phyloP scores from a whole-genome alignment of 2,329 filamentous ascomycete genomes.

The Ceratocystis cacaofunesta region DNA sequence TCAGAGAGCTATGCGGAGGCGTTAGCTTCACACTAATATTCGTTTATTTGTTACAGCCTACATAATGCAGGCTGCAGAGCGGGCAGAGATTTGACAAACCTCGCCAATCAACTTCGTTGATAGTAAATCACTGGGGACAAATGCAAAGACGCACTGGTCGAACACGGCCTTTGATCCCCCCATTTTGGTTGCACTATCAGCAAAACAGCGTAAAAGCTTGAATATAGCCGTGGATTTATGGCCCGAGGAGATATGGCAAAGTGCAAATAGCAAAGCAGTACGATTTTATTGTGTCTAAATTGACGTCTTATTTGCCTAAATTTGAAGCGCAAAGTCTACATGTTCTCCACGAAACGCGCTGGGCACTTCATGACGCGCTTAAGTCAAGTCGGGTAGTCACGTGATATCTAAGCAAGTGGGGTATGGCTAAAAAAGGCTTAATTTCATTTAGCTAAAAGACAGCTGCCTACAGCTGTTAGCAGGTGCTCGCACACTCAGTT shows the following conservation, averaged over 20 bases:
- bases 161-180: slow-evolving; percentile 25
- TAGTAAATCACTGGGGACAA: slow-evolving; percentile 30
- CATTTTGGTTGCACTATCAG: slow-evolving; percentile 5
- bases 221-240: background rate
- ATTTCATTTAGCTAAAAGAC: background rate
- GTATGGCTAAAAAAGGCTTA: background rate
- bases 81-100: slow-evolving; percentile 21
- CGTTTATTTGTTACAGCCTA: background rate
- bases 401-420: background rate
- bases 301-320: background rate
- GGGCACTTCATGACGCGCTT: background rate
- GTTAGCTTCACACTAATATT: background rate
- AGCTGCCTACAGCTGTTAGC: background rate
- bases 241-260: background rate
- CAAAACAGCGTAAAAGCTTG: background rate
- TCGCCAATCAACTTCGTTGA: slow-evolving; percentile 29
- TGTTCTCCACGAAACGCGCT: background rate
- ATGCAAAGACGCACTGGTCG: slow-evolving; percentile 31
- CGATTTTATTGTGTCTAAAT: background rate
- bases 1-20: slow-evolving; percentile 26
- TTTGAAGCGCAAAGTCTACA: background rate
- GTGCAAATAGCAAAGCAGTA: background rate
- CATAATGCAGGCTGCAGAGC: background rate
- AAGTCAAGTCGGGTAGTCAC: background rate
- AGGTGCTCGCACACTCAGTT: background rate